These are phyloP conservation scores for Geotrichum candidum DNA, from an alignment of 1,139 yeast species.

Conservation along the genomic window DNA sequence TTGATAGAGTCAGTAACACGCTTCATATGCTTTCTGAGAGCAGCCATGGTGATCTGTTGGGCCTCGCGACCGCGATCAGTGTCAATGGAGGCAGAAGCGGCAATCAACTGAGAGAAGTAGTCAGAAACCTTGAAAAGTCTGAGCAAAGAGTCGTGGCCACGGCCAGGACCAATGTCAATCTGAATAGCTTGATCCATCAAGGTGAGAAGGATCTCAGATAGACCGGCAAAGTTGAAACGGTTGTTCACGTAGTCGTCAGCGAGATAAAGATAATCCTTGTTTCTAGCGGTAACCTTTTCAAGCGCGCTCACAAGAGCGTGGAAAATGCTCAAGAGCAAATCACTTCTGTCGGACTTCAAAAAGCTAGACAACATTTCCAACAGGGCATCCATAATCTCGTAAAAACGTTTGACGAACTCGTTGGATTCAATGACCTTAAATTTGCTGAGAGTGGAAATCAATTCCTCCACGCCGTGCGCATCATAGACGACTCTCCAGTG, in stretches of 20 bases:
- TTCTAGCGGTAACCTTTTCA: conserved; percentile 28
- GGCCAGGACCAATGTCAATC: conserved; percentile 22
- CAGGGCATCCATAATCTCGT: conserved; percentile 41
- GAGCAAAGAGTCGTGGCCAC: conserved; percentile 22
- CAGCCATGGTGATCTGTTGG: conserved; percentile 20
- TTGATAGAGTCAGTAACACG: conserved; percentile 26
- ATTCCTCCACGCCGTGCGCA: conserved; percentile 25
- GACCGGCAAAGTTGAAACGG: conserved; percentile 29
- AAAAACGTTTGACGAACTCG: conserved; percentile 28
- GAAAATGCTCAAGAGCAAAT: conserved; percentile 27
- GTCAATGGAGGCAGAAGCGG: conserved; percentile 30
- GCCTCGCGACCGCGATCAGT: conserved; percentile 26
- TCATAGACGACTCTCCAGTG: conserved; percentile 49
- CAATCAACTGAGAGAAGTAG: conserved; percentile 27
- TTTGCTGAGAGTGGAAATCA: conserved; percentile 31
- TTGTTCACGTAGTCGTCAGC: conserved; percentile 27
- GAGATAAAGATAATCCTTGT: conserved; percentile 25
- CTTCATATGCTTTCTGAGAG: conserved; percentile 22
- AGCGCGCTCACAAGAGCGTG: conserved; percentile 29
- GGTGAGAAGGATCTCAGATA: conserved; percentile 24
- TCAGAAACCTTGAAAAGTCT: conserved; percentile 27
- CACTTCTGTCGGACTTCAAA: conserved; percentile 23
- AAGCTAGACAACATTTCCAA: conserved; percentile 31
- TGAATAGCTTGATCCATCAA: conserved; percentile 23
- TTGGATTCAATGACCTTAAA: conserved; percentile 27